Conservation (phyloP, 83 land plant genomes). For the Picea engelmannii region DNA sequence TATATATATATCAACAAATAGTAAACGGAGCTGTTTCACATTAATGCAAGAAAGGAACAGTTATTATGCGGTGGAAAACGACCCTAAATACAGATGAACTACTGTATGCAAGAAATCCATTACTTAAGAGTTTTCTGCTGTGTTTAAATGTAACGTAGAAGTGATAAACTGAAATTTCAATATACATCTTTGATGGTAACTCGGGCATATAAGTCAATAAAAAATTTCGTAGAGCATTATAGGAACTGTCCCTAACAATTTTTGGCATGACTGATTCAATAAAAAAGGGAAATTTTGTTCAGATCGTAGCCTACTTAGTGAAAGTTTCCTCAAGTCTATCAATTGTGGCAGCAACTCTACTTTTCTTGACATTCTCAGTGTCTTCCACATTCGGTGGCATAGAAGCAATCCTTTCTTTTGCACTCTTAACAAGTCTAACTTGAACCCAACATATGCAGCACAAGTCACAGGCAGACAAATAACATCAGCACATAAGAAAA, state of each 20-base stretch:
- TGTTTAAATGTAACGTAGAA: too few relatives aligned
- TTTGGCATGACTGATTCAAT: background rate
- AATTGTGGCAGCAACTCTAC: constrained; percentile 62
- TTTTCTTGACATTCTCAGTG: constrained; percentile 13
- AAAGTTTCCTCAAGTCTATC: constrained; percentile 54
- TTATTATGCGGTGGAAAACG: too few relatives aligned
- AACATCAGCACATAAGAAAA: background rate
- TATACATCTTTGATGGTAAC: too few relatives aligned
- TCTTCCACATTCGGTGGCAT: constrained; percentile 10
- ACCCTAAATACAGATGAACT: too few relatives aligned
- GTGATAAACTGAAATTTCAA: too few relatives aligned
- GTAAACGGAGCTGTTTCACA: too few relatives aligned
- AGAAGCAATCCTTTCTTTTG: constrained; percentile 41
- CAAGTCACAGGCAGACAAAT: background rate
- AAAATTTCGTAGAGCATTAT: too few relatives aligned
- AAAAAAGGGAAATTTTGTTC: background rate
- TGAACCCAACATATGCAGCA: constrained; percentile 56
- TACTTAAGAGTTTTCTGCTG: too few relatives aligned
- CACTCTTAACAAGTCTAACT: constrained; percentile 57
- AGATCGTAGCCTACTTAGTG: constrained; percentile 20
- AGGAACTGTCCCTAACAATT: background rate
- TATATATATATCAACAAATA: too few relatives aligned
- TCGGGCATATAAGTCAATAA: too few relatives aligned
- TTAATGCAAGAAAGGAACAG: too few relatives aligned
- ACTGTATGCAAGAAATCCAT: too few relatives aligned